phyloP scores from a whole-genome alignment of 2,329 filamentous ascomycete genomes.

The Fusarium caatingaense region DNA sequence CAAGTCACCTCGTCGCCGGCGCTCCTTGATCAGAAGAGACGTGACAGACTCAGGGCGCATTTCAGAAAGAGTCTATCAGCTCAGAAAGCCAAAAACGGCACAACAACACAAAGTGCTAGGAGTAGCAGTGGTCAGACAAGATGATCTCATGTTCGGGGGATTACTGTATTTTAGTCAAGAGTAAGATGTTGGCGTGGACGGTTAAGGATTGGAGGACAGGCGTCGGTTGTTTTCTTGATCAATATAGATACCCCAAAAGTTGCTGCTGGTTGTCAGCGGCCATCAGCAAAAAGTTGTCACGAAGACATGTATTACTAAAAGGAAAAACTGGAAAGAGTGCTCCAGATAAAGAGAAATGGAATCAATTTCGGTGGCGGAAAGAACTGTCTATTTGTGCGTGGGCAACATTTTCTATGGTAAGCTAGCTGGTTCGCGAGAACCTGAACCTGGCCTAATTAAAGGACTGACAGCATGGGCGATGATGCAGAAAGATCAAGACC shows the following conservation, averaged over 20 bases:
- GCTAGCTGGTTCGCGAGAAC: conserved; percentile 41
- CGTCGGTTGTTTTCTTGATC: conserved; percentile 12
- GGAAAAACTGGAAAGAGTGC: neutral
- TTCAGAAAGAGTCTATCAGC: conserved; percentile 41
- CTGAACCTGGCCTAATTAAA: conserved; percentile 35
- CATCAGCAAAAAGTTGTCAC: neutral
- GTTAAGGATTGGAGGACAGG: neutral
- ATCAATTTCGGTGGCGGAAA: conserved; percentile 37
- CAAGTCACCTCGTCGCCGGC: conserved; percentile 21
- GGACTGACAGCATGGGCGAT: conserved; percentile 24
- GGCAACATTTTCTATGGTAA: conserved; percentile 48
- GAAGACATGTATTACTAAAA: neutral
- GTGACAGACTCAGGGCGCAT: conserved; percentile 44
- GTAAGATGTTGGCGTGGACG: neutral
- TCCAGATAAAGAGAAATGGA: neutral
- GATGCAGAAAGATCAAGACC: conserved; percentile 30
- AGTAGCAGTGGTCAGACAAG: conserved; percentile 29
- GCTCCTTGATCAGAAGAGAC: conserved; percentile 39
- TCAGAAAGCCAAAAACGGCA: conserved; percentile 17
- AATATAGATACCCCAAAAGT: conserved; percentile 26
- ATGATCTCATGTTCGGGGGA: neutral
- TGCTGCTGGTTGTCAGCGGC: neutral
- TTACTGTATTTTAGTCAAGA: neutral
- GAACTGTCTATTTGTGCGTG: conserved; percentile 49
- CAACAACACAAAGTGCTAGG: neutral